phyloP scores from a whole-genome alignment of 192 early-diverging fungal genomes.

The Coemansia sp. region DNA sequence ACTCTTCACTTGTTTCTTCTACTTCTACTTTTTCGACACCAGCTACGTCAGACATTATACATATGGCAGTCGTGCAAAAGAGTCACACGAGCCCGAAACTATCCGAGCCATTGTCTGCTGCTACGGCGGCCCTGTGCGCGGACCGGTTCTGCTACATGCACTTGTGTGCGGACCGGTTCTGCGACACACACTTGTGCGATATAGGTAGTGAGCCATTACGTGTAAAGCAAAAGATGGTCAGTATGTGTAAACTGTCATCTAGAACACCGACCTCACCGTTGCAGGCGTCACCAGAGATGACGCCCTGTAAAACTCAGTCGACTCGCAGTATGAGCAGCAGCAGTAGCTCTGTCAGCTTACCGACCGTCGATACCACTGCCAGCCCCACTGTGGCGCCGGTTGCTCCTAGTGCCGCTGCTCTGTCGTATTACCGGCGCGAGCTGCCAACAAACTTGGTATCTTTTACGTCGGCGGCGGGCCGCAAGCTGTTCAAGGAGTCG shows the following conservation, averaged over 20 bases:
- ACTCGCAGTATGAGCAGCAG: not conserved
- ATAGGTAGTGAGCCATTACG: not conserved
- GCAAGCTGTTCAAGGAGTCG: constrained; percentile 76
- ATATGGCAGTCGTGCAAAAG: constrained; percentile 1
- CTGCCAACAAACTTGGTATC: constrained; percentile 69
- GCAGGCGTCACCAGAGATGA: not conserved
- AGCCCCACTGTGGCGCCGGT: not conserved
- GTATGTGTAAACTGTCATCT: constrained; percentile 19
- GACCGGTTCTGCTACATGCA: not conserved
- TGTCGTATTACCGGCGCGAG: constrained; percentile 65
- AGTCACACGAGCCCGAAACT: not conserved
- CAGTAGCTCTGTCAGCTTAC: not conserved
- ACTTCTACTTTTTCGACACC: not conserved
- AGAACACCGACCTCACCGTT: not conserved
- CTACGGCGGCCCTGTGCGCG: not conserved
- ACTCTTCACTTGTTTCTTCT: not conserved
- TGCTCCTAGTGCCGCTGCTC: constrained; percentile 16
- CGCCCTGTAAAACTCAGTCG: not conserved
- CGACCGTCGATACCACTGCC: not conserved
- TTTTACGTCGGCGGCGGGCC: constrained; percentile 79
- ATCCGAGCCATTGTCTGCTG: not conserved
- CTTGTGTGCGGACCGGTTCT: not conserved
- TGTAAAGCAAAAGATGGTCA: constrained; percentile 36
- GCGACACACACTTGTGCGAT: not conserved
- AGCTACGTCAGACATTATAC: not conserved